phyloP scores from a whole-genome alignment of 805 yeast genomes.

The Hanseniaspora occidentalis region DNA sequence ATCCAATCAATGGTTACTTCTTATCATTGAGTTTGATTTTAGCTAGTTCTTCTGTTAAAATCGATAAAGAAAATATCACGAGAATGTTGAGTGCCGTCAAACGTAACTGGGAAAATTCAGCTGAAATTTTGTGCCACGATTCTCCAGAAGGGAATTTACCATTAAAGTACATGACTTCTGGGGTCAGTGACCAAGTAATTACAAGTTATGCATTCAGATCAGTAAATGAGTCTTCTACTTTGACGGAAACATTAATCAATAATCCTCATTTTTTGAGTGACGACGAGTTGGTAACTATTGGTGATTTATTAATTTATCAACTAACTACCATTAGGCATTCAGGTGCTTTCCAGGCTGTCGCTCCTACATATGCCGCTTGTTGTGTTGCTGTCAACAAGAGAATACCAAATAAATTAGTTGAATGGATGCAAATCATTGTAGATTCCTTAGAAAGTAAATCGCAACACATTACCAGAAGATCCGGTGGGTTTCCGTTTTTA shows the following conservation, averaged over 20 bases:
- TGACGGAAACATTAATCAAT: constrained; percentile 36
- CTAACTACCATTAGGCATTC: constrained; percentile 68
- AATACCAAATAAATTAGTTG: constrained; percentile 29
- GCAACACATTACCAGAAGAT: constrained; percentile 72
- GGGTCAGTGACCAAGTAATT: constrained; percentile 32
- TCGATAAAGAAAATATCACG: constrained; percentile 2
- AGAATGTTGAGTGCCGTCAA: constrained; percentile 12
- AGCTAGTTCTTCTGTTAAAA: constrained; percentile 11
- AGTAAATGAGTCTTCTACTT: constrained; percentile 55
- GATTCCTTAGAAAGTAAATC: constrained; percentile 38
- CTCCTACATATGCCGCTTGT: constrained; percentile 63
- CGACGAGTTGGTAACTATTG: constrained; percentile 23
- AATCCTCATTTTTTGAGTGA: constrained; percentile 14
- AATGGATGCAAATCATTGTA: constrained; percentile 53
- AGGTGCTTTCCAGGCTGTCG: constrained; percentile 84
- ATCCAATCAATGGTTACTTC: constrained; percentile 60
- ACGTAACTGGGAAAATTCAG: constrained; percentile 24
- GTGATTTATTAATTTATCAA: constrained; percentile 51
- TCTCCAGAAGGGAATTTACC: constrained; percentile 61
- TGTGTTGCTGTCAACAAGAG: constrained; percentile 43
- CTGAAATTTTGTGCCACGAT: constrained; percentile 45
- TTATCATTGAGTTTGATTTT: constrained; percentile 41
- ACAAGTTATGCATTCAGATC: constrained; percentile 74
- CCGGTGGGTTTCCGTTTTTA: constrained; percentile 83
- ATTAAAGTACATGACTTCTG: constrained; percentile 28